Evolutionary conservation across 306 rosid genomes (phyloP).

Genomic region (Cicer arietinum): DNA sequence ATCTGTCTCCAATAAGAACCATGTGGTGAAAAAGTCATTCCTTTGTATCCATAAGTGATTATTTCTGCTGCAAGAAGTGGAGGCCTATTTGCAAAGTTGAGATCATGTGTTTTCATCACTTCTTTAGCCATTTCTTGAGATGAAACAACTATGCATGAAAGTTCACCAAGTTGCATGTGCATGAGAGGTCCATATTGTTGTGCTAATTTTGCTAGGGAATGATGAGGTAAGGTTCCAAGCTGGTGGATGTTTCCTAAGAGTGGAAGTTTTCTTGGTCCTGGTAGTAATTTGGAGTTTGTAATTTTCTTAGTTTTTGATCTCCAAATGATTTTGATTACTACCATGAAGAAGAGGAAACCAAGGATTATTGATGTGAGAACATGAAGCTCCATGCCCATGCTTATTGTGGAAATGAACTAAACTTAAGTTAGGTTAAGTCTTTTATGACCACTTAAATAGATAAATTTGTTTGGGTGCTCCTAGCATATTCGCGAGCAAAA

Average conservation of each 20-base stretch:
- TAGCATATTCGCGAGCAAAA: too few species aligned
- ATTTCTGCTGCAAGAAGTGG: not conserved
- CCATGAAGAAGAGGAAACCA: conserved; percentile 24
- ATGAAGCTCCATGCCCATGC: conserved; percentile 1
- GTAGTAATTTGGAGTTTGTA: conserved; percentile 29
- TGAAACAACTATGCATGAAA: conserved; percentile 32
- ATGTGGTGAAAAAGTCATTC: conserved; percentile 3
- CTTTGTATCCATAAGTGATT: not conserved
- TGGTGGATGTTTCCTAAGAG: conserved; percentile 40
- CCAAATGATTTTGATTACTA: not conserved
- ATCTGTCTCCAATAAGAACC: conserved; percentile 11
- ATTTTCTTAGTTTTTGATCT: conserved; percentile 31
- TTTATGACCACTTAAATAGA: not conserved
- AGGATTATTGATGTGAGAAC: conserved; percentile 8
- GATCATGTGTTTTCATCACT: conserved; percentile 49
- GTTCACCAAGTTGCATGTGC: conserved; percentile 32
- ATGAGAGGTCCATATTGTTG: conserved; percentile 29
- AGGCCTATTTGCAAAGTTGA: conserved; percentile 47
- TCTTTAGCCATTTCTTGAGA: conserved; percentile 47
- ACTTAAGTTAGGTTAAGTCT: not conserved
- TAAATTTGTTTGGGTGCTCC: too few species aligned
- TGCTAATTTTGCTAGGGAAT: conserved; percentile 15
- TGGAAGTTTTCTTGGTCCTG: conserved; percentile 42
- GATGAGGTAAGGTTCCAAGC: conserved; percentile 30
- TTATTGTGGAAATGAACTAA: not conserved